A percentile compares a stretch with the other conserved stretches of the same genome.
These are phyloP conservation scores for Suhomyces emberorum DNA, from an alignment of 805 yeast species.

Conservation along the genomic window DNA sequence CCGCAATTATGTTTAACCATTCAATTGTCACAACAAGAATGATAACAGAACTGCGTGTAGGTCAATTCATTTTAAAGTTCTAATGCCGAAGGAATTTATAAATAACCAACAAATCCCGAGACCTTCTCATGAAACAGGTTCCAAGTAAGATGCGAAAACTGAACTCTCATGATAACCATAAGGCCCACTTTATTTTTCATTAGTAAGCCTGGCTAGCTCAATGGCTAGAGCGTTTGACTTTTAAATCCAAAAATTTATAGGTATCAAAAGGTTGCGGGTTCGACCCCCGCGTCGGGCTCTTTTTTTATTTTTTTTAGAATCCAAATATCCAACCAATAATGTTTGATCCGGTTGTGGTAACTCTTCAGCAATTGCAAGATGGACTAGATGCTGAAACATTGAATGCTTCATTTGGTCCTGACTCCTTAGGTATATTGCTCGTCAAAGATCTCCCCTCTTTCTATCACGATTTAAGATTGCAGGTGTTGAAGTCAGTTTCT, in stretches of 20 bases:
- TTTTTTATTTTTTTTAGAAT: background rate
- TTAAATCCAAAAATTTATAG: background rate
- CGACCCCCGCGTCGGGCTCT: constrained; percentile 3
- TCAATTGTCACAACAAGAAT: too few relatives aligned
- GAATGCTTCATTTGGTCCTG: constrained; percentile 50
- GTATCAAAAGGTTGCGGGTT: constrained; percentile 3
- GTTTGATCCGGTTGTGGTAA: constrained; percentile 28
- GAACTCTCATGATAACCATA: too few relatives aligned
- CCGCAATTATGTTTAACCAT: too few relatives aligned
- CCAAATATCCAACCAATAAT: background rate
- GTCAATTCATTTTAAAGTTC: too few relatives aligned
- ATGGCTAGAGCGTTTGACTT: constrained; percentile 3
- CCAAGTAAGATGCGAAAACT: too few relatives aligned
- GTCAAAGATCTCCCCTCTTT: constrained; percentile 41
- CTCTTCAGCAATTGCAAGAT: constrained; percentile 23
- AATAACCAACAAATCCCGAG: too few relatives aligned
- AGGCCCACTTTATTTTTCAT: too few relatives aligned
- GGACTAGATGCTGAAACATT: constrained; percentile 33
- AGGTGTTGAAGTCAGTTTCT: constrained; percentile 43
- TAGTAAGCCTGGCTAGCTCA: constrained; percentile 2
- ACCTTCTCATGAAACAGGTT: too few relatives aligned
- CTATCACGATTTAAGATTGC: constrained; percentile 36
- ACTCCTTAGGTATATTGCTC: constrained; percentile 53
- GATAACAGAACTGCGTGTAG: too few relatives aligned
- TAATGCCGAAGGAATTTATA: too few relatives aligned